These are phyloP conservation scores for Dysphania ambrosioides DNA, from an alignment of 148 eudicot species.

Conservation along the genomic window DNA sequence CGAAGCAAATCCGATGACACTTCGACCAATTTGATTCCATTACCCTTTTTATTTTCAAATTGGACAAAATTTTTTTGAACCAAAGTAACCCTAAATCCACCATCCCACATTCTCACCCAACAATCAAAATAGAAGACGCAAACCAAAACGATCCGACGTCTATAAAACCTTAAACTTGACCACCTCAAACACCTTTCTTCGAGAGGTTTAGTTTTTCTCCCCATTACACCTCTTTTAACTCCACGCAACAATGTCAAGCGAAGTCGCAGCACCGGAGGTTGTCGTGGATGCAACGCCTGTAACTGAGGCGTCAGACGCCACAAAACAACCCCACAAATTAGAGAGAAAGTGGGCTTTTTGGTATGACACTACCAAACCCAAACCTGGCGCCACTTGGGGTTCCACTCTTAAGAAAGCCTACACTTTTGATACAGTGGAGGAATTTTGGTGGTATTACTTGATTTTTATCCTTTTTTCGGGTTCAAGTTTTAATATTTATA, in stretches of 20 bases:
- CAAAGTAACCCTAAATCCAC: not conserved
- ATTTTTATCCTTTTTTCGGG: not conserved
- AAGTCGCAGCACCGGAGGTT: constrained; percentile 19
- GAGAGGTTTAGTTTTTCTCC: not conserved
- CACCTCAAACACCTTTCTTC: not conserved
- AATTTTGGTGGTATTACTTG: constrained; percentile 78
- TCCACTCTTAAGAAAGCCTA: constrained; percentile 59
- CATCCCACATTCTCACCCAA: too few relatives aligned
- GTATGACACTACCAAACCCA: constrained; percentile 81
- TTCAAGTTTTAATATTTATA: not conserved
- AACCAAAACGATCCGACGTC: not conserved
- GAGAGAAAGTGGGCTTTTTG: constrained; percentile 93
- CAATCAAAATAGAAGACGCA: not conserved
- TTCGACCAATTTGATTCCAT: too few relatives aligned
- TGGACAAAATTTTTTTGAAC: not conserved
- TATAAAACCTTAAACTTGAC: not conserved
- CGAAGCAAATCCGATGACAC: not conserved
- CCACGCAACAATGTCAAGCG: constrained; percentile 18
- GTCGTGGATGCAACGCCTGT: constrained; percentile 21
- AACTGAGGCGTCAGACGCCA: constrained; percentile 25
- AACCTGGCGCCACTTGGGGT: constrained; percentile 96
- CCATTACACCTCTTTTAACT: not conserved
- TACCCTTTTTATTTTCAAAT: too few relatives aligned
- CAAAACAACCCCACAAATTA: constrained; percentile 54
- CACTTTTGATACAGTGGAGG: constrained; percentile 86